Percentiles rank a stretch among this genome's conserved stretches.
These are phyloP conservation scores for Digitaria exilis DNA, from an alignment of 202 grass and related monocot species.

Conservation along the genomic window DNA sequence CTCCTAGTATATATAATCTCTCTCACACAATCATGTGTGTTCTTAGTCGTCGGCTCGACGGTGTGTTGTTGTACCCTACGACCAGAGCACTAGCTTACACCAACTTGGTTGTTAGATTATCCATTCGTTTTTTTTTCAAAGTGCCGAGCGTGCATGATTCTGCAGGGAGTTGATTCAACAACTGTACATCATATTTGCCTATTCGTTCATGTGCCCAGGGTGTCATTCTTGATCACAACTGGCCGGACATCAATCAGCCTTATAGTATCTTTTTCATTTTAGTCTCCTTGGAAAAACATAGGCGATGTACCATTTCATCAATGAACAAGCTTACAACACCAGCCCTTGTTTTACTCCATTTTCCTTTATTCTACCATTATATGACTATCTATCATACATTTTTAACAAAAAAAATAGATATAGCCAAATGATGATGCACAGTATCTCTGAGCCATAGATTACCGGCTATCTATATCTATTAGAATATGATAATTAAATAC, in stretches of 20 bases:
- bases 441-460: not conserved
- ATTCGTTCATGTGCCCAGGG: not conserved
- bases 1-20: not conserved
- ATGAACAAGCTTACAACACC: too few relatives aligned
- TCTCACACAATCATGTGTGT: not conserved
- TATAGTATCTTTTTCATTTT: not conserved
- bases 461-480: too few relatives aligned
- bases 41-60: not conserved
- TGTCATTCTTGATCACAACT: not conserved
- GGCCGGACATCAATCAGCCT: not conserved
- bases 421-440: not conserved
- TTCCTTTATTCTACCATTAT: not conserved
- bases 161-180: not conserved
- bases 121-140: not conserved
- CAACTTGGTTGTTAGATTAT: not conserved
- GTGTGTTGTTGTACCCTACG: slow-evolving; percentile 15
- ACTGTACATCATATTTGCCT: not conserved
- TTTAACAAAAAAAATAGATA: not conserved
- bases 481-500: not conserved
- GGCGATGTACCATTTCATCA: too few relatives aligned
- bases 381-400: too few relatives aligned
- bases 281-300: too few relatives aligned
- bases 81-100: slow-evolving; percentile 24
- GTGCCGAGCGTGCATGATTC: not conserved
- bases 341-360: too few relatives aligned